Evolutionary conservation across 225 moss, liverwort and hornwort genomes (phyloP).

Genomic region (Takakia lepidozioides): DNA sequence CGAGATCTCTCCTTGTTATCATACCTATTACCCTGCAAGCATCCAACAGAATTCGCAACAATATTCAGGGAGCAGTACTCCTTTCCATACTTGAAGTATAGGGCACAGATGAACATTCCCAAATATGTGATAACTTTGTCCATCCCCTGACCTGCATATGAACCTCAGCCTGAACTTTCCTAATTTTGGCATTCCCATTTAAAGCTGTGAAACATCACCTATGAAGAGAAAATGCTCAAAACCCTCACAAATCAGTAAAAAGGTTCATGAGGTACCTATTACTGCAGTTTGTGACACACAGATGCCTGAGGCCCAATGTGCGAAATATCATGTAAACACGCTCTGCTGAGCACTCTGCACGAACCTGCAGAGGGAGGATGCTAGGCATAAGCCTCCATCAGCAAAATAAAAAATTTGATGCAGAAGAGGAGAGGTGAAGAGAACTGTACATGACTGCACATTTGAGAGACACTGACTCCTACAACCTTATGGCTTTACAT

Average conservation of each 20-base stretch:
- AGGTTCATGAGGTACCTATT: too few species aligned
- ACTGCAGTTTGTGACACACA: slow-evolving; percentile 18
- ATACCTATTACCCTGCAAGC: slow-evolving; percentile 81
- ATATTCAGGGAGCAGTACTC: not conserved
- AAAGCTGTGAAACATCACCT: too few species aligned
- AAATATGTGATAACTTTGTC: too few species aligned
- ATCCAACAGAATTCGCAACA: too few species aligned
- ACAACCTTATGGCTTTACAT: not conserved
- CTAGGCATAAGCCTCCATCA: not conserved
- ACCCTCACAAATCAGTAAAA: too few species aligned
- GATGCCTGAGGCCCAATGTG: slow-evolving; percentile 25
- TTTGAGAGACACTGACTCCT: not conserved
- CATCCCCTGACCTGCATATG: too few species aligned
- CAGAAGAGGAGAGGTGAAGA: not conserved
- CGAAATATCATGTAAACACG: slow-evolving; percentile 40
- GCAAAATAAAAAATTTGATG: not conserved
- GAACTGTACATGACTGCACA: not conserved
- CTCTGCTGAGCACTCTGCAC: slow-evolving; percentile 72
- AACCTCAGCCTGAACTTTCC: too few species aligned
- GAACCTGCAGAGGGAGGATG: slow-evolving; percentile 33
- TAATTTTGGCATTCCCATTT: too few species aligned
- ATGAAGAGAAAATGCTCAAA: too few species aligned
- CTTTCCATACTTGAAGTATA: not conserved
- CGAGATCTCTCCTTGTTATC: slow-evolving; percentile 75
- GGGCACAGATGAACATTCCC: too few species aligned